Conservation (phyloP, 1,139 yeast species). For the Yamadazyma triangularis region DNA sequence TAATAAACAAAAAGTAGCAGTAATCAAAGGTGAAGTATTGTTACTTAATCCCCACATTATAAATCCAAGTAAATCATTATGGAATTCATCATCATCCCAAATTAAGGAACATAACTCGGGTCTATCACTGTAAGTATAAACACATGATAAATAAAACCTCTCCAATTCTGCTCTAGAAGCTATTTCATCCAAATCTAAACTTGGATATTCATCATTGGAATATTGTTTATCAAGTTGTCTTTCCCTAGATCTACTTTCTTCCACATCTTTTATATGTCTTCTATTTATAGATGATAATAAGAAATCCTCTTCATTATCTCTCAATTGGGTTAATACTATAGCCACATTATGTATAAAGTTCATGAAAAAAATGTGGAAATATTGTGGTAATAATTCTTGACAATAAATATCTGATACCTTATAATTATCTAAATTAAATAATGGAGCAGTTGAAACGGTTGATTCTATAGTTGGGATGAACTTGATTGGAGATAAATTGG, state of each 20-base stretch:
- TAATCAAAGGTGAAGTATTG: slow-evolving; percentile 72
- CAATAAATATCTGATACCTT: slow-evolving; percentile 20
- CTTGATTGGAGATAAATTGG: slow-evolving; percentile 45
- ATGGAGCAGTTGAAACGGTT: slow-evolving; percentile 6
- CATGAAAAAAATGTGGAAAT: slow-evolving; percentile 52
- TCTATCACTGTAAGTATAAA: slow-evolving; percentile 62
- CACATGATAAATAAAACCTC: slow-evolving; percentile 75
- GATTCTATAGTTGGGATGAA: slow-evolving; percentile 11
- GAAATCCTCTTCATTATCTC: slow-evolving; percentile 85
- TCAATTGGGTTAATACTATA: slow-evolving; percentile 69
- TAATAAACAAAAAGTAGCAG: slow-evolving; percentile 77
- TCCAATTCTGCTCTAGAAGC: slow-evolving; percentile 81
- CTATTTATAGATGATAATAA: slow-evolving; percentile 46
- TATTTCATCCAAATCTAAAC: slow-evolving; percentile 47
- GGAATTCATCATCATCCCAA: slow-evolving; percentile 62
- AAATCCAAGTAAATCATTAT: slow-evolving; percentile 57
- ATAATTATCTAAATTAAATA: slow-evolving; percentile 7
- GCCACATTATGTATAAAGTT: slow-evolving; percentile 71
- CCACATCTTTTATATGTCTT: slow-evolving; percentile 17
- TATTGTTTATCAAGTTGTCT: neutral
- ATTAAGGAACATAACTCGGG: slow-evolving; percentile 56
- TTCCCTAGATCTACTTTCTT: slow-evolving; percentile 2
- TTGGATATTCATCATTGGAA: slow-evolving; percentile 6
- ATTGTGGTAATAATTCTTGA: slow-evolving; percentile 33
- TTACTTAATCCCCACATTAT: slow-evolving; percentile 84